Percentiles rank a stretch among this genome's conserved stretches.
Conservation (phyloP, 2,329 filamentous ascomycete species). For the Fusarium succisae region DNA sequence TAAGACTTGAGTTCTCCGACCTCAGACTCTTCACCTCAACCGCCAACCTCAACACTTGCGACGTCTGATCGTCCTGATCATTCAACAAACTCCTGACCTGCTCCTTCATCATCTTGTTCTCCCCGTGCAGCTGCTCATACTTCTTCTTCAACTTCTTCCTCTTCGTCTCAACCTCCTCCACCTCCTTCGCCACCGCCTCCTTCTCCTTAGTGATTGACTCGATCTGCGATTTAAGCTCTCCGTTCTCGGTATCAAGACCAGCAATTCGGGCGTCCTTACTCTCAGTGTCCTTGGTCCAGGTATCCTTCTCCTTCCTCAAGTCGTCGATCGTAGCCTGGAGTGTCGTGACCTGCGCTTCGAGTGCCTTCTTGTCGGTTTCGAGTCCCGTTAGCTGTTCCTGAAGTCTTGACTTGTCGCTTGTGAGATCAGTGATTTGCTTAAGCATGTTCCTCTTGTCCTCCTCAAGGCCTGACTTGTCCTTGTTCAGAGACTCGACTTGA, state of each 20-base stretch:
- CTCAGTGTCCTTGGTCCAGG: conserved; percentile 34
- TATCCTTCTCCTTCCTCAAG: conserved; percentile 35
- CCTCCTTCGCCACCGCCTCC: conserved; percentile 30
- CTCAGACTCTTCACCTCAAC: conserved; percentile 37
- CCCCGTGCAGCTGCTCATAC: conserved; percentile 26
- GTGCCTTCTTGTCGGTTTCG: conserved; percentile 35
- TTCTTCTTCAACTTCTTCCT: conserved; percentile 40
- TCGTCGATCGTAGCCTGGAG: conserved; percentile 37
- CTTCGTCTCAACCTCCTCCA: conserved; percentile 38
- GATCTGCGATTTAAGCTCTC: conserved; percentile 37
- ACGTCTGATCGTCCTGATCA: conserved; percentile 39
- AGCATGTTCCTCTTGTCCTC: conserved; percentile 38
- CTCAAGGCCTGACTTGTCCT: conserved; percentile 35
- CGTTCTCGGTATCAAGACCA: conserved; percentile 36
- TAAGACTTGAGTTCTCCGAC: conserved; percentile 37
- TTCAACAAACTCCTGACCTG: conserved; percentile 32
- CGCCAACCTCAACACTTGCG: conserved; percentile 36
- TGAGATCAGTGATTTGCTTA: conserved; percentile 27
- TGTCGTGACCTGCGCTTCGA: conserved; percentile 31
- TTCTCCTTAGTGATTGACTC: conserved; percentile 40
- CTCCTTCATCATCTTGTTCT: conserved; percentile 31
- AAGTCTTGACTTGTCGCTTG: conserved; percentile 26
- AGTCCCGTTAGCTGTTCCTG: conserved; percentile 34
- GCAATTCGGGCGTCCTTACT: conserved; percentile 37
- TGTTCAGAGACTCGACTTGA: conserved; percentile 32